Percentiles rank a stretch among this genome's conserved stretches.
Evolutionary conservation across 768 basidiomycete species (phyloP).

Genomic region (Auriculariales sp.): DNA sequence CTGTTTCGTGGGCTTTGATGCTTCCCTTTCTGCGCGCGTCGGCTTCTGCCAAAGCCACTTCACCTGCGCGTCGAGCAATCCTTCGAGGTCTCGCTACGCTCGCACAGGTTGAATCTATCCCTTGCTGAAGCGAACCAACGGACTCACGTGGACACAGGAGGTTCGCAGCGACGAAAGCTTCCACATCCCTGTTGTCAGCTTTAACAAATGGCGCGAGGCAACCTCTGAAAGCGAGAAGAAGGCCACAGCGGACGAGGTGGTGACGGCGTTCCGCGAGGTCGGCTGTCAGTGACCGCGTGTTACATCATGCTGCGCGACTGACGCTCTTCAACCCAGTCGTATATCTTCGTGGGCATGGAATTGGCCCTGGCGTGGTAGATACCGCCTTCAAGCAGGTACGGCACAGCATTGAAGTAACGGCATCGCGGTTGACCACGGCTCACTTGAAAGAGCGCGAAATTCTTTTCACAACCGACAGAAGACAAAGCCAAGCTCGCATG

Average conservation of each 20-base stretch:
- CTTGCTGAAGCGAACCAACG: background rate
- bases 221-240: conserved; percentile 40
- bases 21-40: background rate
- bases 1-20: background rate
- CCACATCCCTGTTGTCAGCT: conserved; percentile 66
- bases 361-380: conserved; percentile 39
- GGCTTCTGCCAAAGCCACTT: background rate
- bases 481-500: conserved; percentile 60
- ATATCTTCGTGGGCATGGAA: conserved; percentile 63
- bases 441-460: conserved; percentile 49
- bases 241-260: conserved; percentile 49
- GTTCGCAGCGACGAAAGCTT: conserved; percentile 27
- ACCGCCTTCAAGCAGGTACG: conserved; percentile 51
- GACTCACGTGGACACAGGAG: conserved; percentile 9
- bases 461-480: conserved; percentile 52
- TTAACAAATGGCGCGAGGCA: conserved; percentile 46
- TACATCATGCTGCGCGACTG: background rate
- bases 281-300: background rate
- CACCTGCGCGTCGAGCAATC: background rate
- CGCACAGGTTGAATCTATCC: conserved; percentile 9
- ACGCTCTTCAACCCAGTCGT: conserved; percentile 35
- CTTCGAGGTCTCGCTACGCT: conserved; percentile 7
- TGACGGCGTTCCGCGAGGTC: conserved; percentile 56
- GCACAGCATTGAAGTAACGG: background rate
- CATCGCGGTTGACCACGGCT: conserved; percentile 5